Conservation (phyloP, 2,329 filamentous ascomycete species). For the Phaeosphaeriaceae sp. region DNA sequence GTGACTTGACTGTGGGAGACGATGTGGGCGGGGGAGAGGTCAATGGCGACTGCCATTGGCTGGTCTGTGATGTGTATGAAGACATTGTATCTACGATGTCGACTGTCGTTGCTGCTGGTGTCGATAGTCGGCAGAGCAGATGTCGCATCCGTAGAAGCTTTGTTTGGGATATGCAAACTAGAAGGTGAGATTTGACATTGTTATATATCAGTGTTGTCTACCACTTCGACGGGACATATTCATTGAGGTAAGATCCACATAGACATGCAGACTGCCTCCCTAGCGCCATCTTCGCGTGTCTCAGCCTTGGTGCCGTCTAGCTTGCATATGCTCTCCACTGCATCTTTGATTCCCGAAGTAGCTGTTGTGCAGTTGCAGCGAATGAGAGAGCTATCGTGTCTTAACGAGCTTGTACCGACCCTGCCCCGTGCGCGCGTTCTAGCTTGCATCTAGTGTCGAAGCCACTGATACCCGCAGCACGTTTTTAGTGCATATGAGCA, state of each 20-base stretch:
- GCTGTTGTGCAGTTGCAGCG: not conserved
- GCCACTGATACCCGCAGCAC: slow-evolving; percentile 7
- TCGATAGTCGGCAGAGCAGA: not conserved
- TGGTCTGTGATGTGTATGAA: slow-evolving; percentile 23
- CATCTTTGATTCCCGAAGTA: slow-evolving; percentile 4
- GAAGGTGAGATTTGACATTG: not conserved
- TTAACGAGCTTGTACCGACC: not conserved
- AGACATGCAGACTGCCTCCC: slow-evolving; percentile 1
- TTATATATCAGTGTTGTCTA: slow-evolving; percentile 7
- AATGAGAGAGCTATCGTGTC: slow-evolving; percentile 2
- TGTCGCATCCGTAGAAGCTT: not conserved
- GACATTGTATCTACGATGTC: slow-evolving; percentile 25
- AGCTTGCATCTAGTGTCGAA: slow-evolving; percentile 1
- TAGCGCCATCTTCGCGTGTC: slow-evolving; percentile 5
- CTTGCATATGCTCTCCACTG: slow-evolving; percentile 1
- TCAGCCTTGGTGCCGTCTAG: slow-evolving; percentile 8
- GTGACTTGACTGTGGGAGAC: slow-evolving; percentile 10
- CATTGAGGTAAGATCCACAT: slow-evolving; percentile 3
- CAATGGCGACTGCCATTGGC: slow-evolving; percentile 31
- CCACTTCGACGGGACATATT: not conserved
- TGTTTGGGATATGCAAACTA: not conserved
- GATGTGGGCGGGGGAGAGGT: slow-evolving; percentile 18
- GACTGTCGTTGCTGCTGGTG: slow-evolving; percentile 9
- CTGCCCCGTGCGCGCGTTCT: not conserved
- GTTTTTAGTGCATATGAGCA: slow-evolving; percentile 2